Evolutionary conservation across 768 basidiomycete species (phyloP), one percentile per base, ranked within the genome.

Genomic region (Russula emetica): DNA sequence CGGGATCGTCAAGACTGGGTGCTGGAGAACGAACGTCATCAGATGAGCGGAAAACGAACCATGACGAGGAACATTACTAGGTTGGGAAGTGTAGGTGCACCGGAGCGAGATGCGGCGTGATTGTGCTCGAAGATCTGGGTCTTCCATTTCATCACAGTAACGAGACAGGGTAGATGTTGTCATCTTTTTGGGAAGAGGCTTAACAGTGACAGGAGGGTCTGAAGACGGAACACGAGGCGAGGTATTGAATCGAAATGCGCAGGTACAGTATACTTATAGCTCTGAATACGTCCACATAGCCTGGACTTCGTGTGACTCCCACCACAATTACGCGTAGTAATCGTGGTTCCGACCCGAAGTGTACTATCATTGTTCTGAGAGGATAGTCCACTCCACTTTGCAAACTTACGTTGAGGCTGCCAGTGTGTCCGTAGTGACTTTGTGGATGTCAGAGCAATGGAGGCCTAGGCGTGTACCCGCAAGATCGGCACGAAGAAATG

Each of bases 61-160:
- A 52, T 5, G 10, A n/a, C 2, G 14, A 14, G 6, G 2, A 26
- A 26, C 0, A 30, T 13, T 44, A 64, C 63, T 16, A 47, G 54
- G 20, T 64, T 64, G 30, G 63, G 63, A 26, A 26, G 54, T 1
- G 63, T 59, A 34, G 63, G 63, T 4, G 59, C 63, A n/a, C n/a
- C 63, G 59, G 30, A 61, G 54, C 1, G 63, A 64, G 38, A 64
- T 36, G 40, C 54, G 59, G 2, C 63, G 63, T 1, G 58, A 47
- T 3, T 56, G 30, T 22, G 5, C 8, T 57, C 9, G 42, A 9
- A 47, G 30, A 47, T 58, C 44, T 13, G 11, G 18, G 2, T 50
- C 18, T 4, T 50, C 38, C 10, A 1, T n/a, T 47, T 30, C 28
- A 24, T 55, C 45, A 20, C 30, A 16, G 2, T 5, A 10, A 10